phyloP scores from a whole-genome alignment of 78 protist genomes.

The Mastigamoeba balamuthi region DNA sequence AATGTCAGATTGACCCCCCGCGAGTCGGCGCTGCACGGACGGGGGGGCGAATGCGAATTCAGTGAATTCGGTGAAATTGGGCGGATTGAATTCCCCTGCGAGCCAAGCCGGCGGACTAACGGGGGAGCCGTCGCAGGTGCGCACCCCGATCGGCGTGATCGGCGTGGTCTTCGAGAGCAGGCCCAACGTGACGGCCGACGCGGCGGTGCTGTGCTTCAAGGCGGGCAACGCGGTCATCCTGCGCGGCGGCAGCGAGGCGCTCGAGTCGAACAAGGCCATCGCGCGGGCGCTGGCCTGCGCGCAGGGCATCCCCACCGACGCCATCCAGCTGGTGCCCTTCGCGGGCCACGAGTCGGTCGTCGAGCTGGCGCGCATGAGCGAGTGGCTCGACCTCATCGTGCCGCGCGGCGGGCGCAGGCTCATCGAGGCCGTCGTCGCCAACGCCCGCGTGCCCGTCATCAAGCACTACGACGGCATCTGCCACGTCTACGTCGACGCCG shows the following conservation, averaged over 20 bases:
- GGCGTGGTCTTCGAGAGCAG: conserved; percentile 72
- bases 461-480: conserved; percentile 83
- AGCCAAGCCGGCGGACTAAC: too few species aligned
- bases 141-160: conserved; percentile 67
- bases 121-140: too few species aligned
- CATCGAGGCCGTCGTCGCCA: background rate
- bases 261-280: background rate
- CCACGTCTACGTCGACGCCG: conserved; percentile 32
- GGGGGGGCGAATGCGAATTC: too few species aligned
- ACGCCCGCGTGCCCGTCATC: conserved; percentile 65
- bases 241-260: conserved; percentile 75
- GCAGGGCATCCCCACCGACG: conserved; percentile 1
- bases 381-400: conserved; percentile 67
- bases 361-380: conserved; percentile 5
- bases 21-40: too few species aligned
- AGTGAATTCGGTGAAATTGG: too few species aligned
- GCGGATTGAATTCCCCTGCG: too few species aligned
- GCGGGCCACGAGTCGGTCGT: conserved; percentile 2
- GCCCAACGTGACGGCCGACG: conserved; percentile 43
- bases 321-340: conserved; percentile 1
- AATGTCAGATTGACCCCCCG: too few species aligned
- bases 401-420: conserved; percentile 12
- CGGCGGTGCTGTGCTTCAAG: conserved; percentile 18
- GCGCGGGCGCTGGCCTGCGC: too few species aligned
- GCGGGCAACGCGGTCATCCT: conserved; percentile 40